Base-by-base conservation (phyloP, 192 early-diverging fungal genomes). In the Linnemannia zychae region DNA sequence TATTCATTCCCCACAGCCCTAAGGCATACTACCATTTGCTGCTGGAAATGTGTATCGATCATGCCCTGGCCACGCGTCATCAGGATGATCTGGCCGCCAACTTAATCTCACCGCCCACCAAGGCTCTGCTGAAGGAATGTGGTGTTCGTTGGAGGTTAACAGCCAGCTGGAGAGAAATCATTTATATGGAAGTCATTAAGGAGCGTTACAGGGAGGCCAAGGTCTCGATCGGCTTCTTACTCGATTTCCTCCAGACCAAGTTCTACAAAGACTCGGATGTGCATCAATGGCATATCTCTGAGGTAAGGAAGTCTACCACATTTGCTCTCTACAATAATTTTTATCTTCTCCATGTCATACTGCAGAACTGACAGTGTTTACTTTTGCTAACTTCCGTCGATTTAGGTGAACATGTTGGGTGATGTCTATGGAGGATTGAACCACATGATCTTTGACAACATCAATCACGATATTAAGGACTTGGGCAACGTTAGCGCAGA, bases 81-180 rank as follows among this genome's bases (percentile, higher is more conserved):
- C 77, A 87, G 53, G 71, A 81, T 33, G 91, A 91, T 63, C 52
- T 77, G 18, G 88, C 84, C 11, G 72, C 78, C 24, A 83, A 75
- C 66, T 75, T 89, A 17, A 75, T 96, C 0, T 92, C 93, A 13
- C 88, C 90, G 46, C 70, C 79, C 33, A 92, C 90, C n/a, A 88
- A 90, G 33, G 88, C 91, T 6, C 67, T 96, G 0, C 77, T 96
- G 33, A 92, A 89, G 22, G 95, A 96, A 52, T 94, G 93, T 75
- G 91, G 89, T 49, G 79, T 94, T 24, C 89, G 93, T 4, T 95
- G 94, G 95, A 85, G 92, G 71, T 46, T 96, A n/a, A 89, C 93
- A 1, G 76, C 86, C 1, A 84, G 88, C 37, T 93, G 87, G 76
- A 77, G 91, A 72, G 87, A 89, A 72, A 87, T 93, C 6, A 84